These are phyloP conservation scores for Amylostereum areolatum DNA, from an alignment of 1,284 basidiomycete species.

Conservation along the genomic window DNA sequence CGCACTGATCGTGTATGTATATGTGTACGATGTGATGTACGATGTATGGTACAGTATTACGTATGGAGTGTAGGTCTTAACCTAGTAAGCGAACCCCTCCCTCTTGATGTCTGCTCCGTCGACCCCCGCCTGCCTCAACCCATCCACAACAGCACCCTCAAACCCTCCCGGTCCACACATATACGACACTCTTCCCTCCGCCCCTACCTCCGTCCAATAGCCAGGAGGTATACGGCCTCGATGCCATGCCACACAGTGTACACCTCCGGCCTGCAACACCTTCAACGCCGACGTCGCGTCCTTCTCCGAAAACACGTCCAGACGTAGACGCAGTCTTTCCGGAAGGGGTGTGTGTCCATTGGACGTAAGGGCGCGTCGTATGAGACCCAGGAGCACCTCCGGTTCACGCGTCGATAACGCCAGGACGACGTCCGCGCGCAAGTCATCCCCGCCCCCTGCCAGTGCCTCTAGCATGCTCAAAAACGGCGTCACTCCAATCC, in stretches of 20 bases:
- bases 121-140: conserved; percentile 23
- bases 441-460: conserved; percentile 9
- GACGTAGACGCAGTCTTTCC: conserved; percentile 13
- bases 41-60: too few relatives aligned
- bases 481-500: conserved; percentile 57
- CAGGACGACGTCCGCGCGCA: conserved; percentile 32
- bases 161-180: conserved; percentile 17
- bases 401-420: conserved; percentile 46
- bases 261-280: background rate
- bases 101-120: conserved; percentile 20
- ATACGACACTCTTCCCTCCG: conserved; percentile 9
- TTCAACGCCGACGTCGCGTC: conserved; percentile 13
- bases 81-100: conserved; percentile 35
- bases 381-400: conserved; percentile 33
- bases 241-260: conserved; percentile 3
- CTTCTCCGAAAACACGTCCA: conserved; percentile 18
- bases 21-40: too few relatives aligned
- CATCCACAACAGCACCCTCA: conserved; percentile 12
- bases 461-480: conserved; percentile 39
- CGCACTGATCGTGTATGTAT: too few relatives aligned
- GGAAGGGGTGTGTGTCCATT: background rate
- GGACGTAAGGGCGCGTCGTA: conserved; percentile 21
- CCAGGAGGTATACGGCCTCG: conserved; percentile 9
- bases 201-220: conserved; percentile 3
- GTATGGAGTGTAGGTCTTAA: background rate